Base-by-base conservation (phyloP, 441 rosid species). In the Capsella rubella region DNA sequence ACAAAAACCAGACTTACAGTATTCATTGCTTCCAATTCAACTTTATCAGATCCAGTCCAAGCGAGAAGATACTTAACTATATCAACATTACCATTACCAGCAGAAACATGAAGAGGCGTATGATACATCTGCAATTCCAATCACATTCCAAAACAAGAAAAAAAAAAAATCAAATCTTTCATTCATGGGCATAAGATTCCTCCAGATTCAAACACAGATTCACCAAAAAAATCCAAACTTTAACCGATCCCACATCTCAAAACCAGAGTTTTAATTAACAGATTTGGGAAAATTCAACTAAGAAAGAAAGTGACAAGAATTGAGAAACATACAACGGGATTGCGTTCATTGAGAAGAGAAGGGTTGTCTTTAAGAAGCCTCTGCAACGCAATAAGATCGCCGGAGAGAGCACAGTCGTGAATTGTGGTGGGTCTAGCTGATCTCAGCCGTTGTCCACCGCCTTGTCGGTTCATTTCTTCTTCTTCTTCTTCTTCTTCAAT, bases 21-120 rank as follows among this genome's bases (percentile, higher is more conserved):
- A 64, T 94, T 92, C 82, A 77, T 82, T 27, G 95, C 95, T 85
- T 95, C 98, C 82, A 89, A 71, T 81, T 91, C 97, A 75, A 82
- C 87, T 62, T 89, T 88, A 37, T 83, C 93, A 1, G 83, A 74
- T 78, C 97, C 93, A 80, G 76, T 78, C 95, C 86, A 88, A 64
- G 82, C 78, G 14, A 92, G 87, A 74, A 92, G 85, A 81, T 82
- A 81, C 76, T 89, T 87, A 63, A 95, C 81, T 50, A 92, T 84
- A 72, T 90, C 91, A 45, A 78, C 89, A 69, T 80, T 89, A 67
- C 92, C 84, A 73, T 92, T 71, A 67, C 97, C 97, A 51, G 97
- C 87, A 64, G 96, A 82, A 32, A 92, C 88, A 82, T 89, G 99
- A 55, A 92, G 87, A 3, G 99, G 99, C 45, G 97, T 95, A 78